phyloP scores from a whole-genome alignment of 352 stramenopile genomes.

The Phytophthora citrophthora region DNA sequence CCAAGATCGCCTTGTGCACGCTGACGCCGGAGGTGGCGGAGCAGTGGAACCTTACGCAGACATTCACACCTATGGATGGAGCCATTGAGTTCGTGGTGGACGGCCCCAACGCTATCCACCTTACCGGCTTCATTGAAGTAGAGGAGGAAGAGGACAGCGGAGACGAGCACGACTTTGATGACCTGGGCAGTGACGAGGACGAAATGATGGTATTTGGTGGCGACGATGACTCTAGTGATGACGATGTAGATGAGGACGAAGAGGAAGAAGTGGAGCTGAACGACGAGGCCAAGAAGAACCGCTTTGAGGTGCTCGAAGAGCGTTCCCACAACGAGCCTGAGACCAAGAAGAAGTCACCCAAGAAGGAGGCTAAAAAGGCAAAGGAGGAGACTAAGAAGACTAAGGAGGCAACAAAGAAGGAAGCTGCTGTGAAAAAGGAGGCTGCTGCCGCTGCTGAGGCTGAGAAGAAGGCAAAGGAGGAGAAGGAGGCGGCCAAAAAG shows the following conservation, averaged over 20 bases:
- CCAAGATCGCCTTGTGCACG: slow-evolving; percentile 80
- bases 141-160: slow-evolving; percentile 75
- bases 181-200: slow-evolving; percentile 50
- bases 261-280: slow-evolving; percentile 53
- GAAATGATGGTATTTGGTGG: slow-evolving; percentile 76
- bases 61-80: slow-evolving; percentile 80
- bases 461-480: slow-evolving; percentile 35
- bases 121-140: slow-evolving; percentile 84
- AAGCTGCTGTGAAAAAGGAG: slow-evolving; percentile 37
- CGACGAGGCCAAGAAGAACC: slow-evolving; percentile 47
- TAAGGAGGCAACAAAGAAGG: slow-evolving; percentile 36
- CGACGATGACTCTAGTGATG: slow-evolving; percentile 40
- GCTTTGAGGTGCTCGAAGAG: slow-evolving; percentile 85
- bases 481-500: slow-evolving; percentile 45
- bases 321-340: slow-evolving; percentile 48
- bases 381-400: slow-evolving; percentile 30
- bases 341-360: slow-evolving; percentile 40
- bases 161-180: slow-evolving; percentile 61
- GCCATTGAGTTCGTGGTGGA: slow-evolving; percentile 74
- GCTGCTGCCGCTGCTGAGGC: slow-evolving; percentile 33
- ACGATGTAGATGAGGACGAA: slow-evolving; percentile 30
- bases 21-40: slow-evolving; percentile 62
- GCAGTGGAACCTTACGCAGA: slow-evolving; percentile 82
- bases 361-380: slow-evolving; percentile 28
- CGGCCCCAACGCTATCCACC: slow-evolving; percentile 78